These are phyloP conservation scores for Selaginella moellendorffii DNA, from an alignment of 75 land plant genomes.

Conservation along the genomic window DNA sequence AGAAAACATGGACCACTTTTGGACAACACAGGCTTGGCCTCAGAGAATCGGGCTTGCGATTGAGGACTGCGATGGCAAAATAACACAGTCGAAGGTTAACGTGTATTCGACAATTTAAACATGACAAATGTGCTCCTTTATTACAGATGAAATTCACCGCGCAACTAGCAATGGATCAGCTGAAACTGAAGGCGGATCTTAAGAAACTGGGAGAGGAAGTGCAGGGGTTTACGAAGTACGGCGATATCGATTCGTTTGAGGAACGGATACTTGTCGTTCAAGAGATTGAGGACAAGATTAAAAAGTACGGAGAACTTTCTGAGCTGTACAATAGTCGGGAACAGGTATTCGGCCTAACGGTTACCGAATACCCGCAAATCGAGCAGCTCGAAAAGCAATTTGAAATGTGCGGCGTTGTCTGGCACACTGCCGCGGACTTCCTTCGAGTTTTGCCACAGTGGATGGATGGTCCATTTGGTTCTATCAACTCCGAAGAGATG, in stretches of 20 bases:
- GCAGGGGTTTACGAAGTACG: constrained; percentile 23
- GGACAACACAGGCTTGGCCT: constrained; percentile 27
- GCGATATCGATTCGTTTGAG: constrained; percentile 22
- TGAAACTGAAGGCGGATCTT: constrained; percentile 19
- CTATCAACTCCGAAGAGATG: constrained; percentile 24
- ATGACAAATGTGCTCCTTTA: too few species aligned
- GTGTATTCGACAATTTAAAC: too few species aligned
- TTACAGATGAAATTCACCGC: constrained; percentile 23
- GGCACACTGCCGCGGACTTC: constrained; percentile 25
- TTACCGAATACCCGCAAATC: constrained; percentile 23
- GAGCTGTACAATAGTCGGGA: constrained; percentile 21
- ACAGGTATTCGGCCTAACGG: constrained; percentile 23
- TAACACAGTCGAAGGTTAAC: constrained; percentile 16
- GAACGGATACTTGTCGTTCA: constrained; percentile 17
- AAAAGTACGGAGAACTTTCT: constrained; percentile 9
- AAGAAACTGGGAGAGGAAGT: constrained; percentile 8
- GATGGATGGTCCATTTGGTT: constrained; percentile 33
- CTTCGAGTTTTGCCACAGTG: constrained; percentile 21
- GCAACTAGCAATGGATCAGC: constrained; percentile 21
- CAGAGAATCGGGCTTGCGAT: constrained; percentile 17
- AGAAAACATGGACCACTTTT: constrained; percentile 17
- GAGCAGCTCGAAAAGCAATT: constrained; percentile 23
- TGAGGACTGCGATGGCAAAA: constrained; percentile 13
- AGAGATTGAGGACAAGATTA: constrained; percentile 25
- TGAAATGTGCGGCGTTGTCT: constrained; percentile 18